Conservation (phyloP, 2,329 filamentous ascomycete species). For the Sporothrix brasiliensis region DNA sequence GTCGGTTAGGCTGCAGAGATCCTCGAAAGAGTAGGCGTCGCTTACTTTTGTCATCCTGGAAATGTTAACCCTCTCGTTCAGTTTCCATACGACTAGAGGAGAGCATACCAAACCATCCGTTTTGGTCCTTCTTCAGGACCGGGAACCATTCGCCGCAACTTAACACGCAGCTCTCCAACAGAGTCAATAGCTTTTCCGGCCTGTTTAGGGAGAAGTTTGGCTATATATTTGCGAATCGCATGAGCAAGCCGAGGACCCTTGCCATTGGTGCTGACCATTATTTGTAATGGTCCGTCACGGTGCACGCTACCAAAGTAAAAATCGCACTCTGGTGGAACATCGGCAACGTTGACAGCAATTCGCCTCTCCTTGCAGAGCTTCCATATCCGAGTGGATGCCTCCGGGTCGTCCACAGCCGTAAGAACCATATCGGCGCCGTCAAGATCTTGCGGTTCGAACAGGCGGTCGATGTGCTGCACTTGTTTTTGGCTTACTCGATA, state of each 20-base stretch:
- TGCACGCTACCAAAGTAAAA: slow-evolving; percentile 98
- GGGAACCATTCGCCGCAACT: slow-evolving; percentile 77
- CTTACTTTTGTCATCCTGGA: slow-evolving; percentile 91
- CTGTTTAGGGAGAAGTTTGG: slow-evolving; percentile 71
- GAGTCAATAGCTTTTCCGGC: slow-evolving; percentile 83
- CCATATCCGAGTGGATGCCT: slow-evolving; percentile 88
- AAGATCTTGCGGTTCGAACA: slow-evolving; percentile 85
- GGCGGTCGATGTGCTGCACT: slow-evolving; percentile 77
- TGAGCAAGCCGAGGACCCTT: slow-evolving; percentile 91
- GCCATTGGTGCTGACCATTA: slow-evolving; percentile 99
- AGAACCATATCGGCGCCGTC: slow-evolving; percentile 84
- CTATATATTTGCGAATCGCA: slow-evolving; percentile 81
- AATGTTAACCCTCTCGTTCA: slow-evolving; percentile 37
- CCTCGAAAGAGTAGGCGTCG: slow-evolving; percentile 80
- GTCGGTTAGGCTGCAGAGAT: slow-evolving; percentile 79
- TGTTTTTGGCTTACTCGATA: slow-evolving; percentile 75
- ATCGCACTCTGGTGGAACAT: slow-evolving; percentile 94
- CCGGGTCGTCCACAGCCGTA: slow-evolving; percentile 89
- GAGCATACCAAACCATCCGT: slow-evolving; percentile 80
- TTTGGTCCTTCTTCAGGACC: slow-evolving; percentile 73
- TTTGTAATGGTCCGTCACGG: slow-evolving; percentile 90
- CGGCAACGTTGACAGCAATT: slow-evolving; percentile 92
- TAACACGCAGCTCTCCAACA: slow-evolving; percentile 77
- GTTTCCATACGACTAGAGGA: neutral
- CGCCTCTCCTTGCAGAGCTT: slow-evolving; percentile 84